Conservation (phyloP, 768 basidiomycete species). For the Lentinula detonsa region DNA sequence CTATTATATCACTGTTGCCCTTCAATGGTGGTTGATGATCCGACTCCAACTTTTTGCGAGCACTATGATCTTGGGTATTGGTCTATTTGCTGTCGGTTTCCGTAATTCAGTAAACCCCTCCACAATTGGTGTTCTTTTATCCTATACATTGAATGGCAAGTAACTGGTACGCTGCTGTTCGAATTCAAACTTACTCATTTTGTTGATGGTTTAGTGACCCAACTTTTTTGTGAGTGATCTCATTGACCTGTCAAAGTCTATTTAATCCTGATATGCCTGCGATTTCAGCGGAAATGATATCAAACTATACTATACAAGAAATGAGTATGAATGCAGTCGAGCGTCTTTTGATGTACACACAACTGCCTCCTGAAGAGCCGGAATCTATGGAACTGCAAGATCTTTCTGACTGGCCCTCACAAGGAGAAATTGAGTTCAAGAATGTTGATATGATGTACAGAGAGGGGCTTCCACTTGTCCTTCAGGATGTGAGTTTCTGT, state of each 20-base stretch:
- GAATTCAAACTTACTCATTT: background rate
- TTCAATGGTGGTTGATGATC: constrained; percentile 60
- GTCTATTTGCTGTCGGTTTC: constrained; percentile 61
- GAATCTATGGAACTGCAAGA: constrained; percentile 32
- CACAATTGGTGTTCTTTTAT: constrained; percentile 56
- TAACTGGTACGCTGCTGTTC: background rate
- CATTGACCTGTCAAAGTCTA: background rate
- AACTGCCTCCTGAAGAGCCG: constrained; percentile 52
- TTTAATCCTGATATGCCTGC: background rate
- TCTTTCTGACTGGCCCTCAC: constrained; percentile 43
- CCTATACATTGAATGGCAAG: constrained; percentile 49
- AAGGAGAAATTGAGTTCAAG: constrained; percentile 49
- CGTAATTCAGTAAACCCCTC: constrained; percentile 49
- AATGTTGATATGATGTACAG: constrained; percentile 57
- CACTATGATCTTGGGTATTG: constrained; percentile 63
- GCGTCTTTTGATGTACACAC: constrained; percentile 61
- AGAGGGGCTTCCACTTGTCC: constrained; percentile 55
- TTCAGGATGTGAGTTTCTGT: constrained; percentile 53
- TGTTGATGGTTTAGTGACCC: constrained; percentile 31
- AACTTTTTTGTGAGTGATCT: constrained; percentile 41
- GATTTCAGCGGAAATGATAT: constrained; percentile 44
- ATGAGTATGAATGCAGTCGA: constrained; percentile 74
- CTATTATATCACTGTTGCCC: constrained; percentile 57
- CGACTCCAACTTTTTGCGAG: constrained; percentile 66
- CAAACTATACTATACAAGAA: constrained; percentile 53